Conservation (phyloP, 768 basidiomycete species). For the Termitomyces sp. region DNA sequence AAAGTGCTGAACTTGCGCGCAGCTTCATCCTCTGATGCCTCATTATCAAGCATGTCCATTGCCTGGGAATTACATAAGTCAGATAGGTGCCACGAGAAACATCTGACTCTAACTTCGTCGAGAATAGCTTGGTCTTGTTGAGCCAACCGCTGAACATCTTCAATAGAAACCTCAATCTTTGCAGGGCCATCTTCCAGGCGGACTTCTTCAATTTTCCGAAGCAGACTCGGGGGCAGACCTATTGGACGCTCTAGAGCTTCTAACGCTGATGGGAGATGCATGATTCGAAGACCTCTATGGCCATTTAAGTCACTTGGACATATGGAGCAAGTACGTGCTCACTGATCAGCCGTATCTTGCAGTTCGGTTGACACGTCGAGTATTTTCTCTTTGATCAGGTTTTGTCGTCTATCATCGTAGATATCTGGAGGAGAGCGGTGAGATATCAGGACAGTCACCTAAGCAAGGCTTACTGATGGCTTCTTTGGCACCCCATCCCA, state of each 20-base stretch:
- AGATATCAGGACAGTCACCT: background rate
- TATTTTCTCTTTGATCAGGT: slow-evolving; percentile 65
- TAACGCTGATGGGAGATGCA: slow-evolving; percentile 80
- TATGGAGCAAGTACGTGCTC: slow-evolving; percentile 16
- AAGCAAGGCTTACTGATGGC: slow-evolving; percentile 65
- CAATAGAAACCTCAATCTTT: slow-evolving; percentile 64
- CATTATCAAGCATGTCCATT: slow-evolving; percentile 85
- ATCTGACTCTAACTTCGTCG: slow-evolving; percentile 54
- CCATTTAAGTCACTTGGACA: background rate
- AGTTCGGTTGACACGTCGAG: slow-evolving; percentile 53
- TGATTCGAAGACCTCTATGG: slow-evolving; percentile 53
- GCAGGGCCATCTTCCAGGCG: slow-evolving; percentile 70
- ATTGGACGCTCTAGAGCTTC: slow-evolving; percentile 85
- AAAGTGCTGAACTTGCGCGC: slow-evolving; percentile 44
- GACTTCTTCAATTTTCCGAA: slow-evolving; percentile 83
- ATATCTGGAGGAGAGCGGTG: slow-evolving; percentile 46
- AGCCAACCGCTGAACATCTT: slow-evolving; percentile 66
- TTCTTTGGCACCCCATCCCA: slow-evolving; percentile 82
- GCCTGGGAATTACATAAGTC: slow-evolving; percentile 40
- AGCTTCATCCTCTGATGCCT: slow-evolving; percentile 81
- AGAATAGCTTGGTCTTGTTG: slow-evolving; percentile 55
- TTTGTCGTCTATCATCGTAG: slow-evolving; percentile 77
- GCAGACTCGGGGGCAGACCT: slow-evolving; percentile 82
- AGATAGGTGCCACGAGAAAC: background rate
- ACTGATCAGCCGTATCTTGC: slow-evolving; percentile 59